Conservation (phyloP, 495 filamentous ascomycete genomes). For the Halenospora varia region DNA sequence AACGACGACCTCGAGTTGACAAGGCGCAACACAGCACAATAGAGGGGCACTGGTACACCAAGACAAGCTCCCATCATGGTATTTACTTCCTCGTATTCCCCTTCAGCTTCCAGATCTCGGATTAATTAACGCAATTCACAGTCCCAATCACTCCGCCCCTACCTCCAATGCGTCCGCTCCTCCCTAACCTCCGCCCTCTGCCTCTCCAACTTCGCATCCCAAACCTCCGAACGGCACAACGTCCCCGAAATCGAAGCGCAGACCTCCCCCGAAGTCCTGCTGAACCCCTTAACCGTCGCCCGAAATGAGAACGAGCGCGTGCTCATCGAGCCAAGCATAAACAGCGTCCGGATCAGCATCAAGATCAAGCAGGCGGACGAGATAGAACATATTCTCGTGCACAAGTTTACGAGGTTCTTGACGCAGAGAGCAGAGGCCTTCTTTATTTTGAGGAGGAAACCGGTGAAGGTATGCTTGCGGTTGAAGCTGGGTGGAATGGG, state of each 20-base stretch:
- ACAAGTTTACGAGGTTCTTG: conserved; percentile 96
- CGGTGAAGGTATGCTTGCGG: conserved; percentile 69
- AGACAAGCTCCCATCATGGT: conserved; percentile 13
- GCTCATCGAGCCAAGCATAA: conserved; percentile 90
- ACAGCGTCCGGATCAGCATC: conserved; percentile 92
- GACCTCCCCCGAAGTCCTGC: conserved; percentile 88
- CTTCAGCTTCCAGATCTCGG: not conserved
- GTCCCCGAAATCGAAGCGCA: conserved; percentile 95
- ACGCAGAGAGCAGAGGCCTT: conserved; percentile 96
- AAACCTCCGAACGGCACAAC: conserved; percentile 93
- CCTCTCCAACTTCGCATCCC: conserved; percentile 95
- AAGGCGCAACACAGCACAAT: conserved; percentile 4
- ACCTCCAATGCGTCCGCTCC: conserved; percentile 93
- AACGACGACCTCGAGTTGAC: conserved; percentile 7
- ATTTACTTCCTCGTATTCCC: not conserved
- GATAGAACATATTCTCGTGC: conserved; percentile 94
- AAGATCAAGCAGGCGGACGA: conserved; percentile 99
- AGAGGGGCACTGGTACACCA: conserved; percentile 1
- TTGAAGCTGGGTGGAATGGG: not conserved
- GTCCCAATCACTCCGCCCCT: conserved; percentile 98
- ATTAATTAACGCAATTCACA: conserved; percentile 26
- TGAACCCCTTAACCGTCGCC: conserved; percentile 82
- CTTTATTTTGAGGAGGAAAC: conserved; percentile 92
- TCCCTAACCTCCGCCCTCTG: conserved; percentile 91
- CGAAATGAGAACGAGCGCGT: conserved; percentile 95